A percentile compares a stretch with the other conserved stretches of the same genome.
These are phyloP conservation scores for Pholiota molesta DNA, from an alignment of 768 basidiomycete genomes.

Conservation along the genomic window DNA sequence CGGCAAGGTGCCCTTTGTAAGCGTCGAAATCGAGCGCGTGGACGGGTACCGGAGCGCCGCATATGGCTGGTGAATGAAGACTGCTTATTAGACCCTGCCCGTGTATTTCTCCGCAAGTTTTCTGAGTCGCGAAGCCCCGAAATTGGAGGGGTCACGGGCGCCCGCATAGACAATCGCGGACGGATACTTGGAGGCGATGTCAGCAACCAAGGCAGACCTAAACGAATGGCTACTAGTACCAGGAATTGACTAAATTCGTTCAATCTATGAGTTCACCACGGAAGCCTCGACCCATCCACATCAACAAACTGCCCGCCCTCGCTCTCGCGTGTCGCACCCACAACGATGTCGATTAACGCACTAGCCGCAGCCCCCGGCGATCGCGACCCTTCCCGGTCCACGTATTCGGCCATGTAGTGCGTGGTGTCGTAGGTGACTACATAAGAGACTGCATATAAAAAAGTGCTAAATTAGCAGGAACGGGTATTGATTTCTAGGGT, in stretches of 20 bases:
- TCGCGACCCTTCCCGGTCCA: background rate
- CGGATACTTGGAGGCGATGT: background rate
- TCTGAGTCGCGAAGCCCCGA: background rate
- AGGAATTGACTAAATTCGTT: no score
- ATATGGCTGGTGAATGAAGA: background rate
- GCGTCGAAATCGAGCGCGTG: background rate
- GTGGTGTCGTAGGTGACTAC: background rate
- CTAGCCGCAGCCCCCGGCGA: background rate
- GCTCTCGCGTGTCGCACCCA: background rate
- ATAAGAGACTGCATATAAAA: no score
- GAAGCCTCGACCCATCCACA: background rate
- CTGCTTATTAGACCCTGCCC: background rate
- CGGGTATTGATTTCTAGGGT: no score
- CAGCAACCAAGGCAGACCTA: background rate
- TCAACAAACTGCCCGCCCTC: slow-evolving; percentile 4
- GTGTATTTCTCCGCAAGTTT: background rate
- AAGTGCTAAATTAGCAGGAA: no score
- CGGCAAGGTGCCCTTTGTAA: background rate
- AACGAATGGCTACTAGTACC: no score
- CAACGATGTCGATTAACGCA: background rate
- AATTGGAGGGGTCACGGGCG: background rate
- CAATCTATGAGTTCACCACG: no score
- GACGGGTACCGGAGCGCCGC: background rate
- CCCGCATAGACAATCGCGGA: background rate
- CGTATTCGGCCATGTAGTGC: no score